Base-by-base conservation (phyloP, 2,329 filamentous ascomycete genomes). In the Pseudocercospora ulei region DNA sequence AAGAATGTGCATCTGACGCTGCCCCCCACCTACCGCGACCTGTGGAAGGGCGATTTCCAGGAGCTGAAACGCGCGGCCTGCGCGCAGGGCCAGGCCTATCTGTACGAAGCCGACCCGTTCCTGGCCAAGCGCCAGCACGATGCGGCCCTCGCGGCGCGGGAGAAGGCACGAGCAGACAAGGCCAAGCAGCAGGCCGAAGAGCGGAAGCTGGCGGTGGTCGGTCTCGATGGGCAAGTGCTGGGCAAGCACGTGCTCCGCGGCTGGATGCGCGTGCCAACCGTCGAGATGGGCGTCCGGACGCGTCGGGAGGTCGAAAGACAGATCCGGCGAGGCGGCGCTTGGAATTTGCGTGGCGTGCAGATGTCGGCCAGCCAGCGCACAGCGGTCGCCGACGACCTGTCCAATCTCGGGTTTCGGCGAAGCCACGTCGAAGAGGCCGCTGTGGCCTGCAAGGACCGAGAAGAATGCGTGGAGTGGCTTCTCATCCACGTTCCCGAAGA, bases 71-170 rank as follows among this genome's bases (percentile, higher is more conserved):
- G 75, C 48, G 73, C 78, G 51, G 88, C 95, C 53, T 68, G 84
- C 33, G 81, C 78, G 56, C 78, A 83, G 26, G 86, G 73, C 4
- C 75, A 75, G 47, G 80, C 68, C 0, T 95, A 87, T 82, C 79
- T 93, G 74, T 98, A 96, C 60, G 87, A 93, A 52, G 85, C 86
- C 7, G 90, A 98, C 55, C 90, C 90, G 0, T 98, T 98, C 65
- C 73, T 79, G 43, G 79, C 84, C 1, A 71, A 82, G 47, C 73
- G 79, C 50, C 83, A 92, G 61, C 72, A 82, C 36, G 82, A 93
- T 51, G 81, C 86, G 53, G 79, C 82, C 5, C 82, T 81, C 47
- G 76, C 73, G 1, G 69, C 76, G 2, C 75, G 79, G 29, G 82
- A 86, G 55, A 94, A 90, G 70, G 85, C 84, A 63, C 72, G 78